Percentiles rank a stretch among this genome's conserved stretches.
These are phyloP conservation scores for Penicillium sp. DNA, from an alignment of 2,329 filamentous ascomycete genomes.

Conservation along the genomic window DNA sequence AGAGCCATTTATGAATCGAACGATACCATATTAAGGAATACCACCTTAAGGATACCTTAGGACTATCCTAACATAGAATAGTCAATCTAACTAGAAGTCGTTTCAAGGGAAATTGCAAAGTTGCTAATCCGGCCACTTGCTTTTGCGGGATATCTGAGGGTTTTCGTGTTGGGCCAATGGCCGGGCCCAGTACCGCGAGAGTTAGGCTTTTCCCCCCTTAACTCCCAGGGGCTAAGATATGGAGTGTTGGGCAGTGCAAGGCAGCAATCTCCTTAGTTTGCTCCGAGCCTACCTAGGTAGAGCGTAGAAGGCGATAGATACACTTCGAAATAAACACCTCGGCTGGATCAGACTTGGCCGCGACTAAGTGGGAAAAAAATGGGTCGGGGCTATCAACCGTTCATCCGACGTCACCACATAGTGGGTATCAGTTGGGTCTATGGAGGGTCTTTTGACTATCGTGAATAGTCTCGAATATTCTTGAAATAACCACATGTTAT, in stretches of 20 bases:
- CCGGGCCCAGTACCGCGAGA: neutral
- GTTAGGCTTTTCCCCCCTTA: neutral
- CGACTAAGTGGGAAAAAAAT: constrained; percentile 15
- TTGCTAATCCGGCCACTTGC: constrained; percentile 4
- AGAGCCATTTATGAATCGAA: neutral
- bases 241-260: neutral
- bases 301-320: constrained; percentile 6
- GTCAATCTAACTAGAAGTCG: neutral
- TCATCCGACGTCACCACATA: constrained; percentile 15
- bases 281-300: neutral
- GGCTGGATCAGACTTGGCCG: constrained; percentile 5
- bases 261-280: neutral
- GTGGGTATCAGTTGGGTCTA: constrained; percentile 9
- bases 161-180: neutral
- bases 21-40: neutral
- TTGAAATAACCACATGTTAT: neutral
- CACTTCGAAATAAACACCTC: constrained; percentile 11
- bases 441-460: constrained; percentile 6
- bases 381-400: constrained; percentile 14
- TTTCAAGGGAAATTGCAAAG: constrained; percentile 1
- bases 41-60: neutral
- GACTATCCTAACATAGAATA: neutral
- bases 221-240: neutral
- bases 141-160: constrained; percentile 6
- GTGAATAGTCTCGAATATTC: constrained; percentile 2